Conservation (phyloP, 495 filamentous ascomycete species). For the Melanomma pulvis-pyrius region DNA sequence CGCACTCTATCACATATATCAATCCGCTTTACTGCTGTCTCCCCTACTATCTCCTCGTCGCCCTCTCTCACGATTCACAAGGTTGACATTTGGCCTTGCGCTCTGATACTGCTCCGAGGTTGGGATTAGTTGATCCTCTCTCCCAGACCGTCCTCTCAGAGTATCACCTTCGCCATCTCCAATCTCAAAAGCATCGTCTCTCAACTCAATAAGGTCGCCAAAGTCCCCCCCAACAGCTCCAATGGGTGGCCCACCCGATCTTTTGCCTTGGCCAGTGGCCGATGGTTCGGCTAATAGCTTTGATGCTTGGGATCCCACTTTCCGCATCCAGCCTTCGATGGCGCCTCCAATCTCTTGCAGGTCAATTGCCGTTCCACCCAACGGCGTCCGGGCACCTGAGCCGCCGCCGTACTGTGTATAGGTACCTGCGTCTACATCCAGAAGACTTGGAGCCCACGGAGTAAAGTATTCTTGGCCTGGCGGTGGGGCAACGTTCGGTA, state of each 20-base stretch:
- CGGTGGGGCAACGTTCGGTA: conserved; percentile 67
- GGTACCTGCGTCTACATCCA: conserved; percentile 32
- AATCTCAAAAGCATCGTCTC: conserved; percentile 58
- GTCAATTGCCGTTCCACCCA: conserved; percentile 43
- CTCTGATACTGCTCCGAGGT: conserved; percentile 25
- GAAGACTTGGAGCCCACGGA: conserved; percentile 45
- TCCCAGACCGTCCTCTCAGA: conserved; percentile 9
- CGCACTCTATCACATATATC: not conserved
- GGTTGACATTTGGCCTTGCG: conserved; percentile 16
- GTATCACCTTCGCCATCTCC: conserved; percentile 32
- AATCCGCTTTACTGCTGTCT: conserved; percentile 17
- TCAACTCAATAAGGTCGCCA: conserved; percentile 85
- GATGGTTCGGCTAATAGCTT: conserved; percentile 48
- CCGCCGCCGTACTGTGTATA: conserved; percentile 13
- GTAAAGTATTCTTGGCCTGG: conserved; percentile 42
- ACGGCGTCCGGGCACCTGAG: conserved; percentile 19
- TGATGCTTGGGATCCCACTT: conserved; percentile 65
- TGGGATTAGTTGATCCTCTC: not conserved
- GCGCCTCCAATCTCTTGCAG: conserved; percentile 83
- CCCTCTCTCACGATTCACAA: conserved; percentile 9
- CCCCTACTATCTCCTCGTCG: conserved; percentile 1
- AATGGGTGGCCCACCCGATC: conserved; percentile 44
- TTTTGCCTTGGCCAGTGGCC: conserved; percentile 38
- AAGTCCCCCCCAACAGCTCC: conserved; percentile 44
- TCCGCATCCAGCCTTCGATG: conserved; percentile 86